A percentile compares a stretch with the other conserved stretches of the same genome.
Evolutionary conservation across 441 rosid genomes (phyloP).

Genomic region (Manihot esculenta): DNA sequence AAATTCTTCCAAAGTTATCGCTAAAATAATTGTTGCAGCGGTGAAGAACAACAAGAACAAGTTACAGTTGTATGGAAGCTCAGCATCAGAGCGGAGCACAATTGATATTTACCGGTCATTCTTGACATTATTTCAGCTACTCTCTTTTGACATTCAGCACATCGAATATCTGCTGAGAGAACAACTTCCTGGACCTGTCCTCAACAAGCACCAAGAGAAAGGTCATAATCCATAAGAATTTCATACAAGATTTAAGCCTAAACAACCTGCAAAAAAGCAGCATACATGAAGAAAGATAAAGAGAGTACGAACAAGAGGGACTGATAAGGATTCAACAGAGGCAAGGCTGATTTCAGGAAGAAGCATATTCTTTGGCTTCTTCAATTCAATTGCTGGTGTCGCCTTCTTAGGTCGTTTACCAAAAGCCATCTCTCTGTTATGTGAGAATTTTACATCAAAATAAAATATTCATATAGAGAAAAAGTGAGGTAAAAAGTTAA

Average conservation of each 20-base stretch:
- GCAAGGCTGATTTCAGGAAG: conserved; percentile 65
- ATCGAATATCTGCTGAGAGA: conserved; percentile 72
- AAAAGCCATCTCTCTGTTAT: conserved; percentile 30
- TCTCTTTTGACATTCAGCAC: conserved; percentile 68
- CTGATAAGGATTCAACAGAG: conserved; percentile 70
- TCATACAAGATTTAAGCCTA: not conserved
- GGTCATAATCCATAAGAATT: not conserved
- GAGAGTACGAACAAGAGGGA: conserved; percentile 76
- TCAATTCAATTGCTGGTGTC: conserved; percentile 25
- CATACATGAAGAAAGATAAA: conserved; percentile 18
- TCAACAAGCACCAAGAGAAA: conserved; percentile 5
- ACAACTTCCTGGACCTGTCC: conserved; percentile 84
- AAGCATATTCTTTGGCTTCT: conserved; percentile 37
- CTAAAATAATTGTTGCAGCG: too few relatives aligned
- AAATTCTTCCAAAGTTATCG: not conserved
- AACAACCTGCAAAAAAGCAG: not conserved
- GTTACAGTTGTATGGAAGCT: not conserved
- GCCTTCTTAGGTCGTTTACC: conserved; percentile 24
- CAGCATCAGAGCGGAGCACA: conserved; percentile 1
- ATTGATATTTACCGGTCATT: conserved; percentile 50
- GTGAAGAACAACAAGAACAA: not conserved
- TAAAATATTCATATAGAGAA: conserved; percentile 15
- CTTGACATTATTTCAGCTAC: conserved; percentile 76
- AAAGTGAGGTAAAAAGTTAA: conserved; percentile 26
- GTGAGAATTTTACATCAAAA: conserved; percentile 2